Percentiles rank a stretch among this genome's conserved stretches.
phyloP scores from a whole-genome alignment of 202 grass and related monocot species.

The Bolboschoenoplectus hybrid region DNA sequence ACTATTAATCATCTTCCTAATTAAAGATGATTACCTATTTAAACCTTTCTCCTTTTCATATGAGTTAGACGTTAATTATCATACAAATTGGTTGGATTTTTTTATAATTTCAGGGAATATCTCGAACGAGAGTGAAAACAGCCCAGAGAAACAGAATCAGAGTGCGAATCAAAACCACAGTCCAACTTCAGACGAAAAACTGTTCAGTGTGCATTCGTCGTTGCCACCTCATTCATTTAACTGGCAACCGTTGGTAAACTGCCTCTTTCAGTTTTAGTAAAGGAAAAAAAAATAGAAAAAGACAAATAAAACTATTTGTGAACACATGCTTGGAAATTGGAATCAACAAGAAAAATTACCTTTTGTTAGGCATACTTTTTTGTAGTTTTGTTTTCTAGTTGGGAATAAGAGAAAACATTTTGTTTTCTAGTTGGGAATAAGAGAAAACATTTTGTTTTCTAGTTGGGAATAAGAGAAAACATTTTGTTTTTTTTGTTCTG shows the following conservation, averaged over 20 bases:
- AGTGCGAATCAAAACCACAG: slow-evolving; percentile 52
- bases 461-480: slow-evolving; percentile 7
- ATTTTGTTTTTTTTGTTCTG: background rate
- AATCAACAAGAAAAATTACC: background rate
- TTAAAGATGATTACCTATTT: slow-evolving; percentile 27
- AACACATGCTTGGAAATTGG: background rate
- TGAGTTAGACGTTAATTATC: background rate
- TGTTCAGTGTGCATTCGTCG: slow-evolving; percentile 62
- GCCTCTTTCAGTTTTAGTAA: slow-evolving; percentile 23
- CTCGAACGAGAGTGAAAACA: slow-evolving; percentile 57
- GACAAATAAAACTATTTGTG: background rate
- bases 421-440: slow-evolving; percentile 9
- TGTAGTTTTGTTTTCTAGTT: slow-evolving; percentile 20
- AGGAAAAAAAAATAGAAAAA: background rate
- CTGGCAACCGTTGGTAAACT: slow-evolving; percentile 38
- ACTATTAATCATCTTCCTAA: slow-evolving; percentile 30
- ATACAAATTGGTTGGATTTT: slow-evolving; percentile 21
- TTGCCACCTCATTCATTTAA: slow-evolving; percentile 49
- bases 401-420: slow-evolving; percentile 25
- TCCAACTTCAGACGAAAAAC: slow-evolving; percentile 55
- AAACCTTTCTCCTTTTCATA: slow-evolving; percentile 20
- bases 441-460: slow-evolving; percentile 29
- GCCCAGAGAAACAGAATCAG: slow-evolving; percentile 65
- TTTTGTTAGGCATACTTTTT: background rate
- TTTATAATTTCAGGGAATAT: slow-evolving; percentile 69